A percentile compares a stretch with the other conserved stretches of the same genome.
phyloP scores from a whole-genome alignment of 2,329 filamentous ascomycete species.

The Lecanicillium sp. region DNA sequence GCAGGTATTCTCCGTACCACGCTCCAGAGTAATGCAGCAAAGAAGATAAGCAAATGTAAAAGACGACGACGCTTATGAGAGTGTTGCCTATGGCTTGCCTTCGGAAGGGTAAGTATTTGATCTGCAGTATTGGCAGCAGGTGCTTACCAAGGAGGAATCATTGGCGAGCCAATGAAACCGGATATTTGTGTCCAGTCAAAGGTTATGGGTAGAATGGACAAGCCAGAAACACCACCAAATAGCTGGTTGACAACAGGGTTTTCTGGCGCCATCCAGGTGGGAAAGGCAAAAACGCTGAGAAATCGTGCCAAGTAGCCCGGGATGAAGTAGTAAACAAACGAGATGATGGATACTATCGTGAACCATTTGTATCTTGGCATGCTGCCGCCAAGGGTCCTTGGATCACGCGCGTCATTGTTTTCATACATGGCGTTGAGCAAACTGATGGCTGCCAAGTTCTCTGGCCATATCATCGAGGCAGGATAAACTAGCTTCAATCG shows the following conservation, averaged over 20 bases:
- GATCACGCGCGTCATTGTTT: slow-evolving; percentile 39
- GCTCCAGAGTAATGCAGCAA: slow-evolving; percentile 57
- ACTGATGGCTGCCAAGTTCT: slow-evolving; percentile 56
- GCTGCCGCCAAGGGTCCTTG: slow-evolving; percentile 49
- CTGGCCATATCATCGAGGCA: slow-evolving; percentile 69
- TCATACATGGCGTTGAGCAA: slow-evolving; percentile 71
- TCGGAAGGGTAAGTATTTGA: background rate
- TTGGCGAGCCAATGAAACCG: slow-evolving; percentile 59
- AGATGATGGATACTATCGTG: slow-evolving; percentile 43
- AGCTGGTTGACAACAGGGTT: slow-evolving; percentile 63
- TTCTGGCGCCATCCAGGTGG: slow-evolving; percentile 64
- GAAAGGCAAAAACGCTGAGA: slow-evolving; percentile 62
- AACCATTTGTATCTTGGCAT: slow-evolving; percentile 63
- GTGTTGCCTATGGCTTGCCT: slow-evolving; percentile 69
- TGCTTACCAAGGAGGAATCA: slow-evolving; percentile 59
- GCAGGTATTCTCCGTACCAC: slow-evolving; percentile 58
- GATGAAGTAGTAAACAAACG: slow-evolving; percentile 62
- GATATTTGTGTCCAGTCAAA: slow-evolving; percentile 72
- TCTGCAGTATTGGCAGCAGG: background rate
- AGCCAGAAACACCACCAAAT: slow-evolving; percentile 60
- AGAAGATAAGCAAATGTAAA: slow-evolving; percentile 53
- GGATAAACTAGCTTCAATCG: slow-evolving; percentile 40
- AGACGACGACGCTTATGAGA: slow-evolving; percentile 56
- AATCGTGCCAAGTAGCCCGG: slow-evolving; percentile 63
- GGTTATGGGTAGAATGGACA: slow-evolving; percentile 63